Evolutionary conservation across 345 rosid genomes (phyloP), one percentile per base, ranked within the genome.

Genomic region (Citrus mangshanensis): DNA sequence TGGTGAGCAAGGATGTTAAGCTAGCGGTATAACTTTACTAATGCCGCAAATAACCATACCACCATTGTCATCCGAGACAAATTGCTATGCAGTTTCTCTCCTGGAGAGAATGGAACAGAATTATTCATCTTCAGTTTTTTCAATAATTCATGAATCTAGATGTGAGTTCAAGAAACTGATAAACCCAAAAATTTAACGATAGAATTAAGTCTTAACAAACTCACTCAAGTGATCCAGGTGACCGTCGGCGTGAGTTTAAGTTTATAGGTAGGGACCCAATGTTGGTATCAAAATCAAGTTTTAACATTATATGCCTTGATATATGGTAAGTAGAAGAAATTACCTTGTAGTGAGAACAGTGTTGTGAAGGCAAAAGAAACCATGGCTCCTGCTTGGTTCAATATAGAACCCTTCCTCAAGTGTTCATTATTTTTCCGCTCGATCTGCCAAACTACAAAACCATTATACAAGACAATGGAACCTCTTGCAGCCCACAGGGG

Each of bases 21-120:
- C 70, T 74, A 4, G 84, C 77, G n/a, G 84, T 76, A 69, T 56
- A 84, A 24, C 82, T 79, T 22, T 79, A 84, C 69, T 70, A 81
- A 40, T 37, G 81, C 87, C 13, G 63, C 51, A 42, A 42, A 42
- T 42, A 42, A 42, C 51, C 51, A 12, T 42, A 42, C 51, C 51
- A 12, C 51, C 65, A 79, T 76, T n/a, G 70, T 64, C 72, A 79
- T 21, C 40, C 81, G 71, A 56, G 87, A 62, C 74, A 71, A 66
- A 70, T 78, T 81, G 75, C 83, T 84, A 0, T 73, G 75, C 75
- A 81, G 27, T 24, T 46, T 77, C 24, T 56, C 75, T 28, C 81
- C 83, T 78, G 68, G 51, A 10, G 0, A 12, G 51, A 42, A 42
- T 42, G 51, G 51, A 42, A 3, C 51, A 42, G 51, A 42, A 42